Percentiles rank a stretch among this genome's conserved stretches.
Evolutionary conservation across 2,329 filamentous ascomycete species (phyloP).

Genomic region (Thermomyces lanuginosus): DNA sequence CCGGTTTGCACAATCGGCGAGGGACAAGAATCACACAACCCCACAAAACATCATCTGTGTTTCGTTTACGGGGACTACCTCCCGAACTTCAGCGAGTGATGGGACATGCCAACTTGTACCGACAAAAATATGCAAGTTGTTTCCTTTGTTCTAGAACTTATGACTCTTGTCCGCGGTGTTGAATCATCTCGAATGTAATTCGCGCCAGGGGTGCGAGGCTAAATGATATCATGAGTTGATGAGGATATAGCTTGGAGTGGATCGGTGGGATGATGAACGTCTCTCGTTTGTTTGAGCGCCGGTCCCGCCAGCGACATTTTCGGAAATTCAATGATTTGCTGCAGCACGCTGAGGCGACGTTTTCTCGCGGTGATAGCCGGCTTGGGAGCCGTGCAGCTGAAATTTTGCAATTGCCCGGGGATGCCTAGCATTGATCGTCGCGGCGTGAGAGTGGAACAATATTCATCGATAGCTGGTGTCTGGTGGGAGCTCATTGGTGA

Average conservation of each 20-base stretch:
- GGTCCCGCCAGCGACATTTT: slow-evolving; percentile 7
- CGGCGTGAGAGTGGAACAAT: too few species aligned
- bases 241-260: too few species aligned
- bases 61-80: slow-evolving; percentile 9
- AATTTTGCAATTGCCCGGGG: too few species aligned
- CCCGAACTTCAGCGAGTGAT: slow-evolving; percentile 8
- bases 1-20: slow-evolving; percentile 9
- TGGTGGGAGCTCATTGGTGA: too few species aligned
- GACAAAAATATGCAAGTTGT: slow-evolving; percentile 8
- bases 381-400: too few species aligned
- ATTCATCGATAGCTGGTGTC: too few species aligned
- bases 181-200: slow-evolving; percentile 11
- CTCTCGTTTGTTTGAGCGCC: slow-evolving; percentile 7
- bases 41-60: slow-evolving; percentile 9
- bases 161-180: slow-evolving; percentile 8
- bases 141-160: slow-evolving; percentile 9
- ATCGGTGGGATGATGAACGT: neutral
- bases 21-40: slow-evolving; percentile 9
- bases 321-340: slow-evolving; percentile 9
- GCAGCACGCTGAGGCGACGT: slow-evolving; percentile 11
- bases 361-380: too few species aligned
- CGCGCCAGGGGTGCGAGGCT: too few species aligned
- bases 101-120: slow-evolving; percentile 9
- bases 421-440: too few species aligned
- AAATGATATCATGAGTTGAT: too few species aligned